A percentile compares a stretch with the other conserved stretches of the same genome.
Conservation (phyloP, 352 stramenopile genomes). For the Globisporangium iwayamae region DNA sequence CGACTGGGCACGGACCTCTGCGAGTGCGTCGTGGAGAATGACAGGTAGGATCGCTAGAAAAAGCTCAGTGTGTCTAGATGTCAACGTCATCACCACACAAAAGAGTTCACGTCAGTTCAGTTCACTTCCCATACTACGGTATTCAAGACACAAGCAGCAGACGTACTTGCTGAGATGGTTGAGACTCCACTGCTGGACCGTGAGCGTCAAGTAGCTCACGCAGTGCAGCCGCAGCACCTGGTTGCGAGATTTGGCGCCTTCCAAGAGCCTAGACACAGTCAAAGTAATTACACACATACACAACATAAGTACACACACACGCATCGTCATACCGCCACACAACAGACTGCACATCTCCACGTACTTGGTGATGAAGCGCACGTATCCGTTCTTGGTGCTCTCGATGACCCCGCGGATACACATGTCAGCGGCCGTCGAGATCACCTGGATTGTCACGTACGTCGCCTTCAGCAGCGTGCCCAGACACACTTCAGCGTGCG, state of each 20-base stretch:
- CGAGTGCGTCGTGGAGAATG: conserved; percentile 63
- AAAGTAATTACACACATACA: background rate
- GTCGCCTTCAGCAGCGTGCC: conserved; percentile 74
- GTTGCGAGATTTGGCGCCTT: conserved; percentile 70
- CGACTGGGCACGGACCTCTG: conserved; percentile 69
- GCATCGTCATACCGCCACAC: background rate
- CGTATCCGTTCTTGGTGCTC: conserved; percentile 71
- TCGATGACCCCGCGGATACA: conserved; percentile 75
- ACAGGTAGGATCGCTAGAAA: conserved; percentile 56
- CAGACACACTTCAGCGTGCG: conserved; percentile 70
- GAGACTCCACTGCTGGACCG: conserved; percentile 56
- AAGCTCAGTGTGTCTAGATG: conserved; percentile 45
- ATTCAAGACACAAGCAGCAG: background rate
- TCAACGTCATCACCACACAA: background rate
- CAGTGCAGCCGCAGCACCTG: conserved; percentile 72
- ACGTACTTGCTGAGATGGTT: conserved; percentile 72
- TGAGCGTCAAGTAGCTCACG: conserved; percentile 75
- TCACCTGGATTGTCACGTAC: conserved; percentile 86
- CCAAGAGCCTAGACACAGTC: conserved; percentile 47
- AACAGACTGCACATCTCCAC: conserved; percentile 13
- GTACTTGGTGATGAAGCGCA: conserved; percentile 70
- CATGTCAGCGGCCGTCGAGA: conserved; percentile 70
- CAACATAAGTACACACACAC: background rate
- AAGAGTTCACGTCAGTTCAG: background rate
- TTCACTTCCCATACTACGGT: background rate